Evolutionary conservation across 495 filamentous ascomycete genomes (phyloP), one percentile per base, ranked within the genome.

Genomic region (Talaromyces nanjingensis): DNA sequence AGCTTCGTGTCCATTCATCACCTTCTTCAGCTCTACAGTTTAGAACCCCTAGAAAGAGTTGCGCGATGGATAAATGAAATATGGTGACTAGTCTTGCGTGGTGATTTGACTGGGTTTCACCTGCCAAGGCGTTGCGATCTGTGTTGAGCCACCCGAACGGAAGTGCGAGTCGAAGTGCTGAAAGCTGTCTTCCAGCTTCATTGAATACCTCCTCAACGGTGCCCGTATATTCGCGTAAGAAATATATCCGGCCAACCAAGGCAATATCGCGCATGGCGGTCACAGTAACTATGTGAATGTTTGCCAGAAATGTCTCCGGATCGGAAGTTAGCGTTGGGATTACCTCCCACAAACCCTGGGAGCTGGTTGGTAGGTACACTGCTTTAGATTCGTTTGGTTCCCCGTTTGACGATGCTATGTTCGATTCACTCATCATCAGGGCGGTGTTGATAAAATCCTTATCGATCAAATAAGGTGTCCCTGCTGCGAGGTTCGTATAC

Each of bases 1-100:
- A 71, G 42, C 58, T 66, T 31, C 22, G 18, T 8, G 59, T 4
- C 67, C 67, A 66, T 18, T 63, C 62, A 9, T 68, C 62, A 42
- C n/a, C 67, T 45, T 59, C 42, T 45, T 45, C n/a, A 16, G 12
- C 42, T 45, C 42, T 45, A 18, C 42, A 45, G 3, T 18, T 45
- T 11, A 45, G n/a, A 16, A 45, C n/a, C 14, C 14, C 42, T 1
- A 45, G 16, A n/a, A n/a, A 45, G 6, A 45, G 42, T 45, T 45
- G 42, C 6, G 42, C 16, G 6, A 45, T 18, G 4, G 42, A 45
- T 6, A 45, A 18, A 3, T 59, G 56, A n/a, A 59, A 20, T 34
- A 59, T 59, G 56, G 27, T 33, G 18, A 59, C 56, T 25, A 59
- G 29, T 34, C 56, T 29, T 34, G 29, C 56, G 20, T 59, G 56